Evolutionary conservation across 2,329 filamentous ascomycete species (phyloP).

Genomic region (Colletotrichum simmondsii): DNA sequence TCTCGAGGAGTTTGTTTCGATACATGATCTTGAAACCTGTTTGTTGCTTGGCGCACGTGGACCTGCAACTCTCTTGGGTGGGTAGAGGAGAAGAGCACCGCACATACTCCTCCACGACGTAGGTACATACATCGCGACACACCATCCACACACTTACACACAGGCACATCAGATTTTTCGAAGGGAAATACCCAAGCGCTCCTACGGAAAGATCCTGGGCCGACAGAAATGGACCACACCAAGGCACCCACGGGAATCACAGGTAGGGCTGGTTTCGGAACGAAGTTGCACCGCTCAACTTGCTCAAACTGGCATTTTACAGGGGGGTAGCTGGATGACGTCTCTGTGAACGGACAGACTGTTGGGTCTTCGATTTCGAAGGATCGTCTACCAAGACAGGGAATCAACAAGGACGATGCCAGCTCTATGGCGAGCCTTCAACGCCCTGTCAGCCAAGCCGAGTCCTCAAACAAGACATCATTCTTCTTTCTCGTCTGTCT

Average conservation of each 20-base stretch:
- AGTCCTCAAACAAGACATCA: neutral
- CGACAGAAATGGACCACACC: conserved; percentile 17
- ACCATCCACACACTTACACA: neutral
- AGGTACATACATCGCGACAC: neutral
- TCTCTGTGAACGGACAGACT: neutral
- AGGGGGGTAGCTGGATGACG: conserved; percentile 9
- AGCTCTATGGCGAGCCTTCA: neutral
- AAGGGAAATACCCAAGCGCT: conserved; percentile 17
- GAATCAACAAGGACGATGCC: neutral
- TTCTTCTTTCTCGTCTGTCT: neutral
- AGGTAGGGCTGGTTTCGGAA: conserved; percentile 28
- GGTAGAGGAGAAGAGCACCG: neutral
- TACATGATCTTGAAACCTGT: conserved; percentile 30
- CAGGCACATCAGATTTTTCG: conserved; percentile 3
- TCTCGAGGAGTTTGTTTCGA: conserved; percentile 30
- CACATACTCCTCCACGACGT: conserved; percentile 3
- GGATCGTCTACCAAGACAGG: neutral
- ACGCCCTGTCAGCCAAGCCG: neutral
- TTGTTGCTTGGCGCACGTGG: conserved; percentile 33
- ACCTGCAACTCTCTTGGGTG: neutral
- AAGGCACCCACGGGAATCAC: neutral
- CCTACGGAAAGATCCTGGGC: conserved; percentile 17
- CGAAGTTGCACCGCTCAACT: conserved; percentile 1
- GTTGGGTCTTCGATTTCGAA: neutral
- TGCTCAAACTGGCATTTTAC: conserved; percentile 8